A percentile compares a stretch with the other conserved stretches of the same genome.
These are phyloP conservation scores for Cyclotella choctawhatcheeana DNA, from an alignment of 108 stramenopile species.

Conservation along the genomic window DNA sequence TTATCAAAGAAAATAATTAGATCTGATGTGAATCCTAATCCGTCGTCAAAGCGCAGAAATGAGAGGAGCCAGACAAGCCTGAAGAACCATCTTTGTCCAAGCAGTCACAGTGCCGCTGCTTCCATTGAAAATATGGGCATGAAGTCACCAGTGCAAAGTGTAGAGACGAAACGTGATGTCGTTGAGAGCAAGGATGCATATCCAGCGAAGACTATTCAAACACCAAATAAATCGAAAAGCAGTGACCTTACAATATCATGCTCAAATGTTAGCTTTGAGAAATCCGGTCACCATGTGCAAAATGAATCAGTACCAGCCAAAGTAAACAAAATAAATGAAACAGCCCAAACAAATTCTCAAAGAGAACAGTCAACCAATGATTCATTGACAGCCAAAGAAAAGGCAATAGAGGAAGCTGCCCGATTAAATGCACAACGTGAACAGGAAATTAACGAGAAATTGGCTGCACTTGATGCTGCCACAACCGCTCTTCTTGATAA, in stretches of 20 bases:
- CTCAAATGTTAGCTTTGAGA: not conserved
- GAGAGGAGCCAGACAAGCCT: not conserved
- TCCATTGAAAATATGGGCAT: too few species aligned
- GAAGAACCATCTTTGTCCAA: too few species aligned
- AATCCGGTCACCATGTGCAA: not conserved
- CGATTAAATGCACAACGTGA: conserved; percentile 1
- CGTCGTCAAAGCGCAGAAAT: conserved; percentile 2
- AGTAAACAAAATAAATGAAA: not conserved
- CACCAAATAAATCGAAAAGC: not conserved
- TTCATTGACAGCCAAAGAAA: not conserved
- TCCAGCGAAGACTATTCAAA: not conserved
- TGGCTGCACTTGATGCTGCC: conserved; percentile 6
- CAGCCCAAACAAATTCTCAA: not conserved
- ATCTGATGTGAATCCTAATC: not conserved
- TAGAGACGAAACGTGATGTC: not conserved
- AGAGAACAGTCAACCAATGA: not conserved
- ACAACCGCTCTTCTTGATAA: conserved; percentile 9
- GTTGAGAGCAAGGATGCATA: not conserved
- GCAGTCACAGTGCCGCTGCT: too few species aligned
- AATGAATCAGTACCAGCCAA: not conserved
- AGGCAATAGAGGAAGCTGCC: conserved; percentile 3
- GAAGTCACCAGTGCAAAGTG: not conserved
- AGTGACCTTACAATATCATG: not conserved
- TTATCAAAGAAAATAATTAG: too few species aligned
- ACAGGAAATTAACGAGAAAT: conserved; percentile 3